Conservation (phyloP, 305 asterid species). For the Fraxinus baroniana region DNA sequence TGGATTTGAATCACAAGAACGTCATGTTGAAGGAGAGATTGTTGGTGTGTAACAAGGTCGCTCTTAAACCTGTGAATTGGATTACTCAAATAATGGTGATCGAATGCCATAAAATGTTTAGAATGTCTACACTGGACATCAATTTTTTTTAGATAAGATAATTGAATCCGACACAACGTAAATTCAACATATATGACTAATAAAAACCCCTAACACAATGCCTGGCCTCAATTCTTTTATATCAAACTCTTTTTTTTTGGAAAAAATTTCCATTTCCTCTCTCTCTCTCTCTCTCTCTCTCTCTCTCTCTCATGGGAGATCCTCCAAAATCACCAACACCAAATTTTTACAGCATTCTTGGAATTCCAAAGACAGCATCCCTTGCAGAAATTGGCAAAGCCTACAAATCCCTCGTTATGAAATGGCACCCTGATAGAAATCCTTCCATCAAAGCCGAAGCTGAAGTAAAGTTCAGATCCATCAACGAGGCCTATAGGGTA, state of each 20-base stretch:
- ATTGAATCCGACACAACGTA: too few relatives aligned
- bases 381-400: slow-evolving; percentile 63
- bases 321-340: slow-evolving; percentile 39
- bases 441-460: slow-evolving; percentile 58
- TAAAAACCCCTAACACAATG: slow-evolving; percentile 31
- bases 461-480: slow-evolving; percentile 53
- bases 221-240: neutral
- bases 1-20: neutral
- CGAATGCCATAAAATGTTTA: neutral
- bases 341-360: slow-evolving; percentile 52
- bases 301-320: slow-evolving; percentile 52
- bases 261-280: slow-evolving; percentile 16
- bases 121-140: neutral
- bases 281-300: neutral
- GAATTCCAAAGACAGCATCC: slow-evolving; percentile 58
- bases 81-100: neutral
- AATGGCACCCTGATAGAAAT: slow-evolving; percentile 80
- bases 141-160: too few relatives aligned
- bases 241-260: slow-evolving; percentile 27
- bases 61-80: neutral
- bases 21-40: neutral
- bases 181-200: slow-evolving; percentile 5
- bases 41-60: neutral
- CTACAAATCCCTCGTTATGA: slow-evolving; percentile 53
- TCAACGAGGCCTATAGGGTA: slow-evolving; percentile 78